Evolutionary conservation across 208 protist genomes (phyloP).

Genomic region (Trypanosoma grayi): DNA sequence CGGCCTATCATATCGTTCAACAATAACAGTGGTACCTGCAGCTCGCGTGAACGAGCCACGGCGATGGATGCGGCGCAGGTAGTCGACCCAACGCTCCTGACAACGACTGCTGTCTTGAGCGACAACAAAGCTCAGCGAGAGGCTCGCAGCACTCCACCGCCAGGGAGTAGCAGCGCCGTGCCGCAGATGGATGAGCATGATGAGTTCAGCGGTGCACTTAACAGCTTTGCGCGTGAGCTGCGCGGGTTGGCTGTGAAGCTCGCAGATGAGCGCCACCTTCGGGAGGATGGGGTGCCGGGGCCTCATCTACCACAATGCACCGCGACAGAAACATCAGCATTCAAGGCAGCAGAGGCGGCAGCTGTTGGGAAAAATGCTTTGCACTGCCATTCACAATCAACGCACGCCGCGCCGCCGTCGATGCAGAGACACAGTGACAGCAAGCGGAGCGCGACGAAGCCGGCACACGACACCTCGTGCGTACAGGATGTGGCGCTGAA

Average conservation of each 20-base stretch:
- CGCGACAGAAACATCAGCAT: no score
- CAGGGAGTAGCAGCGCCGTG: not conserved
- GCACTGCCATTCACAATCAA: not conserved
- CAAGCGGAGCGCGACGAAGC: not conserved
- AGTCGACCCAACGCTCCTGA: not conserved
- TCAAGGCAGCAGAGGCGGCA: not conserved
- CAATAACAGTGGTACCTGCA: not conserved
- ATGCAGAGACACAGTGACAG: not conserved
- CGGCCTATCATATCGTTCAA: conserved; percentile 1
- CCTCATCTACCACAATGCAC: not conserved
- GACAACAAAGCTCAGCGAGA: not conserved
- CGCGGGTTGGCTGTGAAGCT: not conserved
- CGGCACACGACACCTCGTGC: conserved; percentile 21
- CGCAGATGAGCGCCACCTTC: not conserved
- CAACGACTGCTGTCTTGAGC: not conserved
- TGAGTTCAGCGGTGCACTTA: conserved; percentile 1
- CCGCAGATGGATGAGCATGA: not conserved
- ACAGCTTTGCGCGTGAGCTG: conserved; percentile 9
- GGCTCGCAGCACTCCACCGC: not conserved
- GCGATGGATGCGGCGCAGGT: not conserved
- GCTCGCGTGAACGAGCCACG: not conserved
- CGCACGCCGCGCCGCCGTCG: not conserved
- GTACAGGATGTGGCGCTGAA: conserved; percentile 34
- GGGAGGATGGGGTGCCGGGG: not conserved
- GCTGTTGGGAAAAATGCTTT: not conserved